Evolutionary conservation across 306 rosid genomes (phyloP).

Genomic region (Lotus japonicus): DNA sequence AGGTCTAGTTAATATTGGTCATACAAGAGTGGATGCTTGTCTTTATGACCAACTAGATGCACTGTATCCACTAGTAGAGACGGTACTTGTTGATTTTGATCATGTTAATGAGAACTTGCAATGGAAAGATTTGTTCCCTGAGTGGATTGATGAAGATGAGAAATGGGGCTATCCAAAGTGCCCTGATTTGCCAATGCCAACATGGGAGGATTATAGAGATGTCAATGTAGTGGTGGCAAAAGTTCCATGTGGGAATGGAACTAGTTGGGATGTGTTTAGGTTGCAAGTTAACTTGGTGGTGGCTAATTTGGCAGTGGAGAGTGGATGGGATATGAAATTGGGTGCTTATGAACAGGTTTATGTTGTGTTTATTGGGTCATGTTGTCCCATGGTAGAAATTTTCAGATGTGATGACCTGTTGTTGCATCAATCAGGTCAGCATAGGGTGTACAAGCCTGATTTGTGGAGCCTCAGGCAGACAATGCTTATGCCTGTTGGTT

Average conservation of each 20-base stretch:
- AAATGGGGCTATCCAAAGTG: conserved; percentile 35
- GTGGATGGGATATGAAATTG: conserved; percentile 31
- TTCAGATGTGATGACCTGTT: conserved; percentile 62
- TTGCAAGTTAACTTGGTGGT: conserved; percentile 67
- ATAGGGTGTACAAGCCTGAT: conserved; percentile 57
- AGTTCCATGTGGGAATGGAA: conserved; percentile 41
- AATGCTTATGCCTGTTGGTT: conserved; percentile 60
- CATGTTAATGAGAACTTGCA: conserved; percentile 1
- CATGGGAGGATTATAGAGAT: conserved; percentile 19
- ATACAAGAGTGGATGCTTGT: background rate
- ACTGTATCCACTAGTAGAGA: conserved; percentile 10
- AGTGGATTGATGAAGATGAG: conserved; percentile 59
- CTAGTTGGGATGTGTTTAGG: conserved; percentile 41
- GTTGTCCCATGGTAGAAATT: conserved; percentile 72
- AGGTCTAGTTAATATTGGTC: conserved; percentile 43
- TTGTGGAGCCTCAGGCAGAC: conserved; percentile 42
- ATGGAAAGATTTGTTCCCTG: conserved; percentile 53
- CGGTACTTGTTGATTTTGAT: conserved; percentile 31
- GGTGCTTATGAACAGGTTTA: conserved; percentile 38
- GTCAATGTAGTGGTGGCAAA: conserved; percentile 48
- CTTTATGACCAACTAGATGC: conserved; percentile 3
- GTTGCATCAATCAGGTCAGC: conserved; percentile 27
- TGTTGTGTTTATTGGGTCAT: conserved; percentile 54
- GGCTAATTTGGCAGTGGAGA: conserved; percentile 55
- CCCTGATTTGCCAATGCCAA: conserved; percentile 48